Percentiles rank a stretch among this genome's conserved stretches.
Conservation (phyloP, 106 monocot genomes). For the Narthecium ossifragum region DNA sequence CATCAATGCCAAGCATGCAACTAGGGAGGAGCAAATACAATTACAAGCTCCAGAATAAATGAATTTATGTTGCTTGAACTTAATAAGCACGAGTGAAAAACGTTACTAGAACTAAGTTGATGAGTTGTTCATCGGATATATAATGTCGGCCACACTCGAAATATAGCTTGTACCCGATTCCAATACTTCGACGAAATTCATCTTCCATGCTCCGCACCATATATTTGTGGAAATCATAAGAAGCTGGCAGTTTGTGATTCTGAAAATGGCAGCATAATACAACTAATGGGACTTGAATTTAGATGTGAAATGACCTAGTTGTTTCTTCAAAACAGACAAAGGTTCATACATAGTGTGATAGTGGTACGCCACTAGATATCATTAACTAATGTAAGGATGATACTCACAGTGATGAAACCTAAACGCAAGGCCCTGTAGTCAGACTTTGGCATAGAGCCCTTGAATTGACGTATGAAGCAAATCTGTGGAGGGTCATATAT, state of each 20-base stretch:
- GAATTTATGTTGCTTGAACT: too few species aligned
- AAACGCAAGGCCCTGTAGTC: slow-evolving; percentile 79
- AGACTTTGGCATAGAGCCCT: slow-evolving; percentile 68
- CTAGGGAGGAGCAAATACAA: too few species aligned
- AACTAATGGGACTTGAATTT: background rate
- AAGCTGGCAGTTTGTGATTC: slow-evolving; percentile 75
- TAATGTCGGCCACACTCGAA: too few species aligned
- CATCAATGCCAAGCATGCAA: too few species aligned
- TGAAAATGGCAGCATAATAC: slow-evolving; percentile 25
- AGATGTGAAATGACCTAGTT: too few species aligned
- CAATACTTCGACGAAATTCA: slow-evolving; percentile 78
- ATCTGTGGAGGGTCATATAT: slow-evolving; percentile 66
- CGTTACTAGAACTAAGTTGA: too few species aligned
- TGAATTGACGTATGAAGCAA: slow-evolving; percentile 81
- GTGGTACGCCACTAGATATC: too few species aligned
- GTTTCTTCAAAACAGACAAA: background rate
- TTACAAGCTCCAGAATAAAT: too few species aligned
- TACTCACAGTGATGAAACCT: slow-evolving; percentile 73
- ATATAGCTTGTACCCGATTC: slow-evolving; percentile 54
- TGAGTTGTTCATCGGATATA: too few species aligned
- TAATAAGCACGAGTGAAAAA: too few species aligned
- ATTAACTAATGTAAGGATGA: background rate
- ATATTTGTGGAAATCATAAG: slow-evolving; percentile 86
- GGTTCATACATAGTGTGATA: background rate
- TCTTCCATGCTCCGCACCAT: slow-evolving; percentile 97